Conservation (phyloP, 306 rosid genomes). For the Benincasa hispida region DNA sequence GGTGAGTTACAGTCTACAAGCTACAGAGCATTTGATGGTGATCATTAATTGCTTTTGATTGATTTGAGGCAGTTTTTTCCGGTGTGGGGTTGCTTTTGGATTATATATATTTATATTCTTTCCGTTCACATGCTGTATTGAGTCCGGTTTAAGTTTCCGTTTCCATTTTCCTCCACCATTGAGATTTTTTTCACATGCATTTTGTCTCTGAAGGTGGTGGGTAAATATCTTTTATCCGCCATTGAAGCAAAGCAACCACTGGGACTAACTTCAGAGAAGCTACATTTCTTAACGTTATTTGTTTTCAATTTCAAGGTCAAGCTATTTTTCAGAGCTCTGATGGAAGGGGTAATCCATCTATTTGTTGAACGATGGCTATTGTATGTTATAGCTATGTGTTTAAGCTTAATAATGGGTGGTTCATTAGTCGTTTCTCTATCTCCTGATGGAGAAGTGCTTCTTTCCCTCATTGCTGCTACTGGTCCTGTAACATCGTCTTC, state of each 20-base stretch:
- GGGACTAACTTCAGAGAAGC: constrained; percentile 5
- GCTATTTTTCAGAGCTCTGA: constrained; percentile 19
- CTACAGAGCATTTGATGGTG: neutral
- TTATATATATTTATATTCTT: neutral
- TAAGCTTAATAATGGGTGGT: constrained; percentile 19
- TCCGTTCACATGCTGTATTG: constrained; percentile 58
- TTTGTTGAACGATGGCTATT: neutral
- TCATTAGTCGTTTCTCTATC: constrained; percentile 41
- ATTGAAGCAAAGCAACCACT: constrained; percentile 4
- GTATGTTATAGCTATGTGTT: constrained; percentile 7
- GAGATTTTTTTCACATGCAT: constrained; percentile 50
- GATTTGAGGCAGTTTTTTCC: constrained; percentile 4
- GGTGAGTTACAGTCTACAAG: neutral
- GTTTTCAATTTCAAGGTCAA: constrained; percentile 21
- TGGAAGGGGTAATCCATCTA: constrained; percentile 17
- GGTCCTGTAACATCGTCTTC: constrained; percentile 30
- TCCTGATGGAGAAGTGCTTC: constrained; percentile 79
- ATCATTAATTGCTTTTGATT: constrained; percentile 7
- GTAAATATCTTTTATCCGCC: constrained; percentile 20
- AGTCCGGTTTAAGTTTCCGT: constrained; percentile 52
- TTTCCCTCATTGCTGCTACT: constrained; percentile 46
- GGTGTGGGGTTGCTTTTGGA: neutral
- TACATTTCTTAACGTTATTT: constrained; percentile 12
- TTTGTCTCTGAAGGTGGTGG: constrained; percentile 34
- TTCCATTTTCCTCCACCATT: constrained; percentile 4